Evolutionary conservation across 2,329 filamentous ascomycete species (phyloP).

Genomic region (Blastomyces gilchristii): DNA sequence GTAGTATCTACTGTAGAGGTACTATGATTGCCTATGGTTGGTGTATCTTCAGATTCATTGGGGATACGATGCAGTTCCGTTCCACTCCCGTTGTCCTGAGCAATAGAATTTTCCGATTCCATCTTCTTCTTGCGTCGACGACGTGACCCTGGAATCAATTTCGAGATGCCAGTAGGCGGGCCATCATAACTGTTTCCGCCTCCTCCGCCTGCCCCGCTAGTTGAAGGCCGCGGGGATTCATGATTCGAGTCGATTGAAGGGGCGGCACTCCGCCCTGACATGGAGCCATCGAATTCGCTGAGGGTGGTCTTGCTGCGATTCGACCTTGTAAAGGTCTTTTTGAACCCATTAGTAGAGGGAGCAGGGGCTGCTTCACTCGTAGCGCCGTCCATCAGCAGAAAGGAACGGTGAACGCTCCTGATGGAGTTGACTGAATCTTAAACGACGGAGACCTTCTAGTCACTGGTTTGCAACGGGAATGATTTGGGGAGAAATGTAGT

Average conservation of each 20-base stretch:
- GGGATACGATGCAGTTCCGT: slow-evolving; percentile 2
- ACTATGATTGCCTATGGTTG: not conserved
- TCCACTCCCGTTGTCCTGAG: slow-evolving; percentile 19
- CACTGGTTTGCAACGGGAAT: not conserved
- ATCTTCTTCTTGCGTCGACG: slow-evolving; percentile 37
- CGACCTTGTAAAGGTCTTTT: slow-evolving; percentile 27
- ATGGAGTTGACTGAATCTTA: not conserved
- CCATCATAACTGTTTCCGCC: slow-evolving; percentile 27
- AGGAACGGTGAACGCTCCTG: not conserved
- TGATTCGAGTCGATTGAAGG: slow-evolving; percentile 31
- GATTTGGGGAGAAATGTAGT: not conserved
- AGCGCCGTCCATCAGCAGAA: slow-evolving; percentile 26
- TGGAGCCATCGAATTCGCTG: slow-evolving; percentile 25
- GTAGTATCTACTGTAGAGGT: slow-evolving; percentile 1
- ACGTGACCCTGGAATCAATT: slow-evolving; percentile 35
- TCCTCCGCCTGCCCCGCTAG: slow-evolving; percentile 23
- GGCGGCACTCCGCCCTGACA: slow-evolving; percentile 22
- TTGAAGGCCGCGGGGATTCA: slow-evolving; percentile 31
- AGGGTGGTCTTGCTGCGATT: slow-evolving; percentile 31
- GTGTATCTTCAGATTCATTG: not conserved
- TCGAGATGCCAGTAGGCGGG: slow-evolving; percentile 40
- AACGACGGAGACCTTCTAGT: not conserved
- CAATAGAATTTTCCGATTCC: slow-evolving; percentile 13
- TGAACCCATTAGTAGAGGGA: slow-evolving; percentile 27
- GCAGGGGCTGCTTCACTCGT: slow-evolving; percentile 21